These are phyloP conservation scores for Chlamydomonas sp. DNA, from an alignment of 139 green algal genomes.

Conservation along the genomic window DNA sequence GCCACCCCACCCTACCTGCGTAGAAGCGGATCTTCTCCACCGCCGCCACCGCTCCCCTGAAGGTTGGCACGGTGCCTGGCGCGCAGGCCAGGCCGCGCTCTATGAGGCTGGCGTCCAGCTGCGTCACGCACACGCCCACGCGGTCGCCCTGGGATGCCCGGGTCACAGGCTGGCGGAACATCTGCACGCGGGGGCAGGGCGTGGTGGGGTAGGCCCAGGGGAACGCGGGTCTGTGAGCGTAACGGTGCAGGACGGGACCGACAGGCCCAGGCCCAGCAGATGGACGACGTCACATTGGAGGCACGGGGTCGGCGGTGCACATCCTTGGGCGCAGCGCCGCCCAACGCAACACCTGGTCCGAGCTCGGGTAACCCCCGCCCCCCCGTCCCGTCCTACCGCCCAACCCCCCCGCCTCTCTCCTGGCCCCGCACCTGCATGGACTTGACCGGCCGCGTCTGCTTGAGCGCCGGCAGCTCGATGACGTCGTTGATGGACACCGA, in stretches of 20 bases:
- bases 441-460: constrained; percentile 70
- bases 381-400: too few species aligned
- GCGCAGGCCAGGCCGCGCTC: constrained; percentile 85
- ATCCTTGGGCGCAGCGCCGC: too few species aligned
- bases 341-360: too few species aligned
- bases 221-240: too few species aligned
- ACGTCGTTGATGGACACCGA: constrained; percentile 69
- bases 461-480: constrained; percentile 88
- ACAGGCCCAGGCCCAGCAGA: too few species aligned
- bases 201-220: too few species aligned
- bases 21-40: constrained; percentile 88
- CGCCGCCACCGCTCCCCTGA: constrained; percentile 74
- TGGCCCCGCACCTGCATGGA: constrained; percentile 66
- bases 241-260: too few species aligned
- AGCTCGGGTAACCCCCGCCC: too few species aligned
- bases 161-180: constrained; percentile 82
- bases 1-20: constrained; percentile 24
- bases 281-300: too few species aligned
- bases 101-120: constrained; percentile 84
- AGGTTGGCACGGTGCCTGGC: constrained; percentile 80
- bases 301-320: too few species aligned
- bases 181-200: too few species aligned
- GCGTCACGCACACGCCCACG: constrained; percentile 89
- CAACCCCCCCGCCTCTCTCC: too few species aligned
- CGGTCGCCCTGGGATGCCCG: constrained; percentile 72